Evolutionary conservation across 495 filamentous ascomycete species (phyloP).

Genomic region (Hypoxylon crocopeplum): DNA sequence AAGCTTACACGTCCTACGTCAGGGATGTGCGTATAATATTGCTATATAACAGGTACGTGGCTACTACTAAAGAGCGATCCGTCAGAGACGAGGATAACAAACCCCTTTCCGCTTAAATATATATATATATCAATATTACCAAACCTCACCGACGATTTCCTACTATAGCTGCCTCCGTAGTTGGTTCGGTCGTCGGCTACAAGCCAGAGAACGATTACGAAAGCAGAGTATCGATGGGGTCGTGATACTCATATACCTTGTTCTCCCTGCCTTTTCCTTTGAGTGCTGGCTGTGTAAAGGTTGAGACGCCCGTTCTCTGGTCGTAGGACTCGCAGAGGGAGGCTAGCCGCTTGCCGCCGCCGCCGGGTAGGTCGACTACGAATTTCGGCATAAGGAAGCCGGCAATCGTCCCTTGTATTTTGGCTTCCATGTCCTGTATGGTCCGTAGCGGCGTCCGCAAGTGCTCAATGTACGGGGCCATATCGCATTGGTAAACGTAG

Average conservation of each 20-base stretch:
- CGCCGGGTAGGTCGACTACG: conserved; percentile 66
- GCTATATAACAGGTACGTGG: no score
- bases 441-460: conserved; percentile 65
- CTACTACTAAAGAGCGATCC: no score
- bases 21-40: no score
- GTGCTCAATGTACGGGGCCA: conserved; percentile 63
- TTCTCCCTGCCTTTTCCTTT: conserved; percentile 51
- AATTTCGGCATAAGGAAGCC: conserved; percentile 67
- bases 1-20: neutral
- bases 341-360: conserved; percentile 65
- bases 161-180: no score
- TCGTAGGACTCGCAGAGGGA: conserved; percentile 59
- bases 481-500: conserved; percentile 67
- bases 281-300: conserved; percentile 61
- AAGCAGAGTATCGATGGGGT: conserved; percentile 49
- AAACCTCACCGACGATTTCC: neutral
- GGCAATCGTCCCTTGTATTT: conserved; percentile 62
- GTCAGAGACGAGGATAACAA: no score
- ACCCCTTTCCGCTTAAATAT: no score
- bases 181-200: no score
- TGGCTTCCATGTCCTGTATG: conserved; percentile 60
- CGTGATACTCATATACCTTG: conserved; percentile 63
- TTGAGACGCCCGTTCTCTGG: conserved; percentile 54
- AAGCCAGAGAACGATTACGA: no score
- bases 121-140: no score